Percentiles rank a stretch among this genome's conserved stretches.
Conservation (phyloP, 257 asterid genomes). For the Ballota nigra region DNA sequence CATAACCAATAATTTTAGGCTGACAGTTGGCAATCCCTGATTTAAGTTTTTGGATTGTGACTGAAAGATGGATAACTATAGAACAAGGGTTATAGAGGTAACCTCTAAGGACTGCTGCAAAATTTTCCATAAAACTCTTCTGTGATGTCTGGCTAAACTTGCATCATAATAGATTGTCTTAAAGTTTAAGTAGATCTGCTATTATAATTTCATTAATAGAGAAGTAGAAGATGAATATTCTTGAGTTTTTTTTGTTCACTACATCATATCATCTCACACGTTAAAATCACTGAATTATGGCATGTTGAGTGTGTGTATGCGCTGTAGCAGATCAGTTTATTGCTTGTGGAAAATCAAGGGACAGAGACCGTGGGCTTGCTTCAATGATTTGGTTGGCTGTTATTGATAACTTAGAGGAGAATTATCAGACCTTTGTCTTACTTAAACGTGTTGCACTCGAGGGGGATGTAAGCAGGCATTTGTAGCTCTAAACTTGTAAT, state of each 20-base stretch:
- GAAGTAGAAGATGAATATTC: neutral
- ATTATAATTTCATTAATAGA: neutral
- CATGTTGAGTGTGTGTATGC: neutral
- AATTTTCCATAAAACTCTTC: neutral
- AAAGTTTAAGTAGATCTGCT: neutral
- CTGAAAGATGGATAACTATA: neutral
- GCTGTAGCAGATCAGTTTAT: constrained; percentile 65
- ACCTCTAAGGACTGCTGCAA: neutral
- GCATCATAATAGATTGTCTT: neutral
- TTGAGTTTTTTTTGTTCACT: neutral
- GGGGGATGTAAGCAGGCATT: no score
- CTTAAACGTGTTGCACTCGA: no score
- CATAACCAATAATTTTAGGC: neutral
- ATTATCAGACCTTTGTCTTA: no score
- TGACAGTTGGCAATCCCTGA: no score
- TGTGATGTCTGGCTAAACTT: neutral
- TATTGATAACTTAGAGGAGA: no score
- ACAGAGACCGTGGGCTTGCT: constrained; percentile 62
- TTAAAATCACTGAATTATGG: neutral
- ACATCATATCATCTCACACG: neutral
- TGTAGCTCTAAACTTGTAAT: no score
- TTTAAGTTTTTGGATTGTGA: no score
- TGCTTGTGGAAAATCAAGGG: constrained; percentile 71
- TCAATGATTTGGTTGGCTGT: constrained; percentile 36
- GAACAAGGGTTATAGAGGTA: neutral